Base-by-base conservation (phyloP, 2,329 filamentous ascomycete genomes). In the Hymenoscyphus repandus region DNA sequence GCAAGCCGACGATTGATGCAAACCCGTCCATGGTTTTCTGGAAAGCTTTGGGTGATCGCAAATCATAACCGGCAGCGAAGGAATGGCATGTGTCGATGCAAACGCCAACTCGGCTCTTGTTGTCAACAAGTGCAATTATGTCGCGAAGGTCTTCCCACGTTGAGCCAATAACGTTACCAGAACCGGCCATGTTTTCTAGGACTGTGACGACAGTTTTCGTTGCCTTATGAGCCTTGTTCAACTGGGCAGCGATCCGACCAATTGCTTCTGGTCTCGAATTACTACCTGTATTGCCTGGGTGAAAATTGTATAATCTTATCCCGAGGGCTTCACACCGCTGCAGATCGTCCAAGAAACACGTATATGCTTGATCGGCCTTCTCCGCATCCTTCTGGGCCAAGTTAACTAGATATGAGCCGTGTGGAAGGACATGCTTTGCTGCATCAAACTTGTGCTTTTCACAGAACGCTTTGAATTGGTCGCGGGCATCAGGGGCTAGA, bases 41-140 rank as follows among this genome's bases (percentile, higher is more conserved):
- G 67, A 95, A 96, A 0, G 85, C 77, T 45, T 82, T 77, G 0
- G 88, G 85, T 0, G 85, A 82, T 47, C 90, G 82, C 31, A 99
- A 70, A 67, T 99, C 93, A 67, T 97, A 93, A 5, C 93, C 93
- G 0, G 89, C 91, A 0, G 92, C 92, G 68, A 97, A 97, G 52
- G 90, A 84, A 69, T 99, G 93, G 70, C 93, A 99, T 0, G 93
- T 99, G 67, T 99, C 93, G 50, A 99, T 82, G 69, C 93, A 99
- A 15, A 99, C 90, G 41, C 92, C 93, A 1, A 99, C 85, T 31
- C 93, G 83, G 39, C 74, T 68, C 71, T 96, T 95, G 67, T 95
- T 82, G 18, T 90, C 79, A 20, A 97, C 80, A 7, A 83, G 75
- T 12, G 78, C 78, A 59, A 99, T 95, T 57, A 96, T 88, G 62